Percentiles rank a stretch among this genome's conserved stretches.
Conservation (phyloP, 768 basidiomycete species). For the Omphalotus guepiniiformis region DNA sequence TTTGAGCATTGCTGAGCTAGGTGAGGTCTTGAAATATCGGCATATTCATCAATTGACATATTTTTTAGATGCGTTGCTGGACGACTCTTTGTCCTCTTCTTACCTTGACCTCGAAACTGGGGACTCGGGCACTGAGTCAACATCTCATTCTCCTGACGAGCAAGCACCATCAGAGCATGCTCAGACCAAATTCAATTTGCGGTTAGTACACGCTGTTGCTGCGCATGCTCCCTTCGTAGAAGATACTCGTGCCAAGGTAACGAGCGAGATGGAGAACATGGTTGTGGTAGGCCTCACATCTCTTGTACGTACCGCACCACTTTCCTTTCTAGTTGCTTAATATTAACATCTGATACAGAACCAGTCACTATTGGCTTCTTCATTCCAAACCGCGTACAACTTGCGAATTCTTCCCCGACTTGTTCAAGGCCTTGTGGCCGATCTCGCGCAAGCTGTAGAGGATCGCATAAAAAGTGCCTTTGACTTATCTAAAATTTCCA, state of each 20-base stretch:
- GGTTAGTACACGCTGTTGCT: slow-evolving; percentile 69
- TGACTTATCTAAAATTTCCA: slow-evolving; percentile 82
- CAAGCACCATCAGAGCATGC: slow-evolving; percentile 4
- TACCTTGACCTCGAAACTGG: background rate
- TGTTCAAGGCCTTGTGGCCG: slow-evolving; percentile 71
- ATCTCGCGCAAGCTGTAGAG: slow-evolving; percentile 81
- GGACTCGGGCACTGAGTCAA: slow-evolving; percentile 7
- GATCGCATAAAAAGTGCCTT: slow-evolving; percentile 78
- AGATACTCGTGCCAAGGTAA: slow-evolving; percentile 64
- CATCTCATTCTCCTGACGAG: background rate
- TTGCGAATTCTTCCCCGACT: slow-evolving; percentile 79
- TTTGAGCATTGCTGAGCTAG: slow-evolving; percentile 87
- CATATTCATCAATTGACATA: background rate
- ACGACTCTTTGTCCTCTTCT: slow-evolving; percentile 38
- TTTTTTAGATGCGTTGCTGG: slow-evolving; percentile 45
- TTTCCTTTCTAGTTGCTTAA: slow-evolving; percentile 2
- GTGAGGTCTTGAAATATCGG: slow-evolving; percentile 38
- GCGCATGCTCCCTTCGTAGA: slow-evolving; percentile 70
- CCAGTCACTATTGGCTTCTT: slow-evolving; percentile 85
- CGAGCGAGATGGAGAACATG: slow-evolving; percentile 88
- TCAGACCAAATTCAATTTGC: slow-evolving; percentile 48
- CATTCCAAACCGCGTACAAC: slow-evolving; percentile 95
- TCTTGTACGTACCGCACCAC: slow-evolving; percentile 47
- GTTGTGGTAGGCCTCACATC: slow-evolving; percentile 74
- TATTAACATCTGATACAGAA: slow-evolving; percentile 47